Evolutionary conservation across 1,284 basidiomycete genomes (phyloP), one percentile per base, ranked within the genome.

Genomic region (Trametes hirsuta): DNA sequence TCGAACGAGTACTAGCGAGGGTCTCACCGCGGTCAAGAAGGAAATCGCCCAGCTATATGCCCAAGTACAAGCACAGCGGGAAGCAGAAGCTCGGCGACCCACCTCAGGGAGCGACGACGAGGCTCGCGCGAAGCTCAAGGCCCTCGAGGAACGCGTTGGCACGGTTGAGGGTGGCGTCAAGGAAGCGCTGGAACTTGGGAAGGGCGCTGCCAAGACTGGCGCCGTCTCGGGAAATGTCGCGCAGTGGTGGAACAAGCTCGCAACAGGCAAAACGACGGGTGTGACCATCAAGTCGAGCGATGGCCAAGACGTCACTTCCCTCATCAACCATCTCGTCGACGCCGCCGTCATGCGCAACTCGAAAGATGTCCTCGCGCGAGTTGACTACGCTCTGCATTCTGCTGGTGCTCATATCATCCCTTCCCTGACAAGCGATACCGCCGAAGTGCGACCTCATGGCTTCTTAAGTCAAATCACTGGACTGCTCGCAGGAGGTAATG

Each of bases 361-460:
- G 12, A 88, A 93, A 71, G 95, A 98, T 71, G 82, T 77, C n/a
- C 76, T 97, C 44, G 92, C 85, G 0, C 85, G 85, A 44, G 79
- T 90, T 0, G 97, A 99, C 76, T 97, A 86, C 70, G 96, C 97
- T 0, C 78, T 95, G 4, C 88, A 90, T 73, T 91, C 93, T 6
- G 85, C 84, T 2, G 96, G 96, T 8, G 96, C 85, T 0, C 79
- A 85, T 0, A 80, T 95, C 62, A 87, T 98, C 46, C 94, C 94
- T 0, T 82, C 83, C 0, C 82, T 94, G 53, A 98, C 96, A 0
- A 90, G 88, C 42, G 79, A 82, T 15, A 93, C 94, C 3, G 84
- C 89, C 55, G 86, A 91, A 66, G 75, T 94, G 50, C 79, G 78
- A 15, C 84, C 87, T 0, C 70, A 71, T 2, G 79, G 76, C 6